Percentiles rank a stretch among this genome's conserved stretches.
phyloP scores from a whole-genome alignment of 1,139 yeast species.

The Zygosaccharomyces sapae region DNA sequence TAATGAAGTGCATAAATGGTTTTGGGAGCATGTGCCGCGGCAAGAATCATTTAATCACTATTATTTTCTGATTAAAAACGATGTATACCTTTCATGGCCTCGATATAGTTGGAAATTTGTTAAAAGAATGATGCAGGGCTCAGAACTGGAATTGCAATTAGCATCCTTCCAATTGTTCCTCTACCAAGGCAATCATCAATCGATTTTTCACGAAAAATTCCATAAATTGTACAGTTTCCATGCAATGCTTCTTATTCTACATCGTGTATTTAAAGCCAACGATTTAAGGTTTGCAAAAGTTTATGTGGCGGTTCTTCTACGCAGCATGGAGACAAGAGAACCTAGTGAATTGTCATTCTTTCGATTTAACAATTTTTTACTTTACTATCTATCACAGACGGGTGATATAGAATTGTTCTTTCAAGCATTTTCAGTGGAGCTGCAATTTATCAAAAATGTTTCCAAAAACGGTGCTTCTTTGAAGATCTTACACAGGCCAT shows the following conservation, averaged over 20 bases:
- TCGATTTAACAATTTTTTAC: slow-evolving; percentile 20
- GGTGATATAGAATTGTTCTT: slow-evolving; percentile 21
- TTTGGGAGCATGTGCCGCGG: slow-evolving; percentile 19
- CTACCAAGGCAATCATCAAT: slow-evolving; percentile 13
- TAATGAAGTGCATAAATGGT: slow-evolving; percentile 30
- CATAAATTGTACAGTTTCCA: slow-evolving; percentile 23
- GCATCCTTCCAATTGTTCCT: slow-evolving; percentile 30
- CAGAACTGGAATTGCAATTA: slow-evolving; percentile 28
- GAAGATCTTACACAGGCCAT: slow-evolving; percentile 18
- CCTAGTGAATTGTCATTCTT: slow-evolving; percentile 11
- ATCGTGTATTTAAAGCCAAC: slow-evolving; percentile 16
- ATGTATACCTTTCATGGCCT: slow-evolving; percentile 23
- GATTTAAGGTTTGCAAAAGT: slow-evolving; percentile 21
- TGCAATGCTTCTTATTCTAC: slow-evolving; percentile 20
- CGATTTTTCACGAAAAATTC: slow-evolving; percentile 21
- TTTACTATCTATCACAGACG: slow-evolving; percentile 19
- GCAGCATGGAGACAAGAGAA: slow-evolving; percentile 20
- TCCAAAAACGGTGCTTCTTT: slow-evolving; percentile 3
- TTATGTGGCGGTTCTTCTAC: slow-evolving; percentile 26
- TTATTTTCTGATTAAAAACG: slow-evolving; percentile 25
- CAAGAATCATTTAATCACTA: slow-evolving; percentile 24
- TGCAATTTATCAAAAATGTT: slow-evolving; percentile 12
- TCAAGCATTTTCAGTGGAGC: slow-evolving; percentile 14
- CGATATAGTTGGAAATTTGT: slow-evolving; percentile 15
- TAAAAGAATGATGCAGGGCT: slow-evolving; percentile 25